Conservation (phyloP, 2,329 filamentous ascomycete species). For the Fusarium cicatricum region DNA sequence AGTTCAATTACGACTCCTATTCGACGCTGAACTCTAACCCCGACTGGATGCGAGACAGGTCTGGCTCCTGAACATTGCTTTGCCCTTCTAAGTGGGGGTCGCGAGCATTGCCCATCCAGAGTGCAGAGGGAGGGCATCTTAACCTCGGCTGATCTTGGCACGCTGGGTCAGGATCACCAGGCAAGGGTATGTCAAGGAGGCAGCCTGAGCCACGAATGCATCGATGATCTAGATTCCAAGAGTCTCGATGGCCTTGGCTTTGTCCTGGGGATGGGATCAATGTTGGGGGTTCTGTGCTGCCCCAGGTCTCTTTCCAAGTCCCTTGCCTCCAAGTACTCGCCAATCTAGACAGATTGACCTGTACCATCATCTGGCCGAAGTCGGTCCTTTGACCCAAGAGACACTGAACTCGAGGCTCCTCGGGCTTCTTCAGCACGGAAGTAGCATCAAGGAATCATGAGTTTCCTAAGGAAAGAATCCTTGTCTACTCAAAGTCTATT, state of each 20-base stretch:
- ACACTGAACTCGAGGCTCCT: background rate
- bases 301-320: background rate
- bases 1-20: no score
- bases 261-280: constrained; percentile 3
- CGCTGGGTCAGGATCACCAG: constrained; percentile 10
- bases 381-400: background rate
- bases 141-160: constrained; percentile 21
- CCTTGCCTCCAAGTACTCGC: background rate
- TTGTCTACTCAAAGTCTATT: constrained; percentile 19
- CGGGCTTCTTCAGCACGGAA: background rate
- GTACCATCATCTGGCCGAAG: background rate
- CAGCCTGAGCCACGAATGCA: background rate
- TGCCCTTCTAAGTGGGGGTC: no score
- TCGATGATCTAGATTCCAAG: constrained; percentile 7
- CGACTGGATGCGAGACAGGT: no score
- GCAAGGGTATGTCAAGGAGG: constrained; percentile 6
- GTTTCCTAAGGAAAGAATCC: background rate
- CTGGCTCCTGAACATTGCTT: no score
- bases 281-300: background rate
- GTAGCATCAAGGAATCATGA: constrained; percentile 4
- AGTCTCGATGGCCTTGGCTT: constrained; percentile 3
- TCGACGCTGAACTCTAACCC: background rate
- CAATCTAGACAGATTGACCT: background rate
- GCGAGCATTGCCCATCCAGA: no score
- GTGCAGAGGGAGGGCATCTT: no score